These are phyloP conservation scores for Phytophthora megakarya DNA, from an alignment of 352 stramenopile genomes.

Conservation along the genomic window DNA sequence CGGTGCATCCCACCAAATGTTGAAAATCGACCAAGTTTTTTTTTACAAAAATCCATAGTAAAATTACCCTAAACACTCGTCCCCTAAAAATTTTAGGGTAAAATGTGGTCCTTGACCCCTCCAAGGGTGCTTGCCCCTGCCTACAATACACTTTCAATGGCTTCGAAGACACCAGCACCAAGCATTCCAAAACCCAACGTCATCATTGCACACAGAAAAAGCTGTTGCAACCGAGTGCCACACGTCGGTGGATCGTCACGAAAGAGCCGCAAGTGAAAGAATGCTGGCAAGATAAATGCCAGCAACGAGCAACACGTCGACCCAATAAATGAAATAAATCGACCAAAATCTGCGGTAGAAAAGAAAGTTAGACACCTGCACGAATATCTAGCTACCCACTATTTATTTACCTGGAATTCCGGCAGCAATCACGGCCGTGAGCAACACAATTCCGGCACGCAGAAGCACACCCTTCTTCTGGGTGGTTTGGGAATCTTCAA, in stretches of 20 bases:
- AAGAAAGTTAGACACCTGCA: conserved; percentile 5
- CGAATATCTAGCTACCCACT: neutral
- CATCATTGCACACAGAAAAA: conserved; percentile 48
- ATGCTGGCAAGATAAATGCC: conserved; percentile 88
- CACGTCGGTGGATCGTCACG: conserved; percentile 35
- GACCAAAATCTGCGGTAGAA: conserved; percentile 78
- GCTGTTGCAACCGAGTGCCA: conserved; percentile 24
- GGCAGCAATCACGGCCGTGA: conserved; percentile 81
- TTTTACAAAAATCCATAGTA: too few species aligned
- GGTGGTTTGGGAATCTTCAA: conserved; percentile 12
- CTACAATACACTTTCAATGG: conserved; percentile 38
- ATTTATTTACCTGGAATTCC: conserved; percentile 57
- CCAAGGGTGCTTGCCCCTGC: too few species aligned
- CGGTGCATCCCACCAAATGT: too few species aligned
- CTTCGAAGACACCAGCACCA: conserved; percentile 39
- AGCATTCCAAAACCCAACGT: conserved; percentile 45
- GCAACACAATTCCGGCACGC: conserved; percentile 67
- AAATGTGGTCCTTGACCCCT: too few species aligned
- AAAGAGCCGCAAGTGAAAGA: conserved; percentile 85
- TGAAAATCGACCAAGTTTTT: too few species aligned
- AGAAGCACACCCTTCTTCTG: conserved; percentile 47
- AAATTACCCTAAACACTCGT: too few species aligned
- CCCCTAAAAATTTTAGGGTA: too few species aligned
- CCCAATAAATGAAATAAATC: conserved; percentile 92
- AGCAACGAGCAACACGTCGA: conserved; percentile 90